These are phyloP conservation scores for Coniochaeta prunicola DNA, from an alignment of 2,329 filamentous ascomycete genomes.

Conservation along the genomic window DNA sequence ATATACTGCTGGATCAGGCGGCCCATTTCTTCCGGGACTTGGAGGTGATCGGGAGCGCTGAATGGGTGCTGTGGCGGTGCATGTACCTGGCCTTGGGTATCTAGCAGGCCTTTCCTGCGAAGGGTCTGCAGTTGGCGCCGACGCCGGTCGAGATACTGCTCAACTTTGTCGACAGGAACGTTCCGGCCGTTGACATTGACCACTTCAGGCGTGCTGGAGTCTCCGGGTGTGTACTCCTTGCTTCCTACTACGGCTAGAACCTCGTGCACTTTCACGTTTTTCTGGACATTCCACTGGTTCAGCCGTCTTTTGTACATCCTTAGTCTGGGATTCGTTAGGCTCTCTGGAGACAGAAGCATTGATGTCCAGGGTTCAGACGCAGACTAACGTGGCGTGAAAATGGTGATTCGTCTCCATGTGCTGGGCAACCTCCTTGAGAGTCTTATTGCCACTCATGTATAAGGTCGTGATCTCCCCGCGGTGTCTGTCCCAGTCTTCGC, in stretches of 20 bases:
- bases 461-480: background rate
- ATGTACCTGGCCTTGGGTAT: background rate
- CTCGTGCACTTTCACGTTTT: background rate
- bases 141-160: background rate
- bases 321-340: background rate
- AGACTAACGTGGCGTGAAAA: background rate
- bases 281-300: background rate
- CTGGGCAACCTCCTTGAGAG: background rate
- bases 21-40: background rate
- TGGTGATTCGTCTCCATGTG: background rate
- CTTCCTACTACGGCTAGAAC: background rate
- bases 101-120: background rate
- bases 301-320: background rate
- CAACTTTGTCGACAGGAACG: background rate
- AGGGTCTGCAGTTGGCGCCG: background rate
- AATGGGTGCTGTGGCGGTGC: background rate
- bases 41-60: background rate
- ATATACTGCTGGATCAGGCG: slow-evolving; percentile 1
- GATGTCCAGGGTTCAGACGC: background rate
- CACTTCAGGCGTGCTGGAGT: background rate
- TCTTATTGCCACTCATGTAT: background rate
- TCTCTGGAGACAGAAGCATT: background rate
- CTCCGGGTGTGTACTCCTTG: background rate
- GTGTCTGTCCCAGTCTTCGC: background rate
- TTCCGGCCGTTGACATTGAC: background rate